Conservation (phyloP, 208 protist genomes). For the Crithidia sp. region DNA sequence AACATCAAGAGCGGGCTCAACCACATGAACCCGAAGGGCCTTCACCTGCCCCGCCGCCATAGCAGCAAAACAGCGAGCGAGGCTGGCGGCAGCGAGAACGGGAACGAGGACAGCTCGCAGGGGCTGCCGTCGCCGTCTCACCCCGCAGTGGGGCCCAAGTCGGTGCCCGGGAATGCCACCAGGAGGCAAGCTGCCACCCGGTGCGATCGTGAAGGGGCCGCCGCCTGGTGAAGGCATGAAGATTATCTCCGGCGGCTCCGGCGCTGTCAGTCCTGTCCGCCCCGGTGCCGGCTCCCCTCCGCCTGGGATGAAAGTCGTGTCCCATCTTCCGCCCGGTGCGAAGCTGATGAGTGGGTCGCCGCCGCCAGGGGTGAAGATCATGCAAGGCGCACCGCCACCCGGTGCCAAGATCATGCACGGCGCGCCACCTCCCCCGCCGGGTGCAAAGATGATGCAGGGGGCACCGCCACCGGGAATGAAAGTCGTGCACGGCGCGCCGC, state of each 20-base stretch:
- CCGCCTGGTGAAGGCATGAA: conserved; percentile 38
- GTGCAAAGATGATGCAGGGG: conserved; percentile 50
- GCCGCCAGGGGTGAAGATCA: conserved; percentile 47
- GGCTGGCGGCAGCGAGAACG: neutral
- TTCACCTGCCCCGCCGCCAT: neutral
- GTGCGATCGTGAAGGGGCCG: conserved; percentile 15
- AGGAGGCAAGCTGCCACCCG: conserved; percentile 10
- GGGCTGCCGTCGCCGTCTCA: neutral
- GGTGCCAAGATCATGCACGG: conserved; percentile 19
- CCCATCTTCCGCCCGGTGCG: conserved; percentile 5
- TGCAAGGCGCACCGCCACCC: conserved; percentile 41
- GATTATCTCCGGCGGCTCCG: conserved; percentile 29
- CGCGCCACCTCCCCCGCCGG: conserved; percentile 29
- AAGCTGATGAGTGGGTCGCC: conserved; percentile 33
- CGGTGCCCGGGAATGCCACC: conserved; percentile 15
- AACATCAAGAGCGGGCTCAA: conserved; percentile 22
- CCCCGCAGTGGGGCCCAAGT: conserved; percentile 23
- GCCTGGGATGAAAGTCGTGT: conserved; percentile 43
- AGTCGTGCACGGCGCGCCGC: conserved; percentile 20
- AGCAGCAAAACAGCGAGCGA: conserved; percentile 6
- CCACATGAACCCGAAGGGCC: conserved; percentile 28
- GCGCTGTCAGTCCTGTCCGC: conserved; percentile 3
- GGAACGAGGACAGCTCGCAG: conserved; percentile 1
- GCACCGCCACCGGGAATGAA: conserved; percentile 49
- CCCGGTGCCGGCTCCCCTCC: conserved; percentile 17